Evolutionary conservation across 2,329 filamentous ascomycete genomes (phyloP).

Genomic region (Penicillium sp.): DNA sequence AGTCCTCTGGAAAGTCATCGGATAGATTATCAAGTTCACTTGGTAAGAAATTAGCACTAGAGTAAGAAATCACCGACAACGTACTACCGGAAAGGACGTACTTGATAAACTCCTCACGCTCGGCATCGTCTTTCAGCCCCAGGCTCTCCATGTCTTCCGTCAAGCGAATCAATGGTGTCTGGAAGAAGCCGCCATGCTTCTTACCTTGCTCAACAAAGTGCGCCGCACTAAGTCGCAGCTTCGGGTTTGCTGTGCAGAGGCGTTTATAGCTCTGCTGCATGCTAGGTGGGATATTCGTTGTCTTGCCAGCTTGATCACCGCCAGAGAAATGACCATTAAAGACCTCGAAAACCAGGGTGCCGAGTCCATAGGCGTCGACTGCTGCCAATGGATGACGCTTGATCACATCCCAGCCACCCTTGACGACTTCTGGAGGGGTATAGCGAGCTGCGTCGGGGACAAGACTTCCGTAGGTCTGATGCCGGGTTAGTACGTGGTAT

Average conservation of each 20-base stretch:
- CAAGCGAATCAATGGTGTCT: conserved; percentile 87
- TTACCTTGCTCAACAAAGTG: conserved; percentile 89
- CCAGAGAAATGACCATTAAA: conserved; percentile 84
- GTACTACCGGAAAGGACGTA: conserved; percentile 36
- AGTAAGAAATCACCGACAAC: background rate
- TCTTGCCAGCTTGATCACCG: conserved; percentile 78
- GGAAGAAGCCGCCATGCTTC: conserved; percentile 82
- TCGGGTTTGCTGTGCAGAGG: conserved; percentile 84
- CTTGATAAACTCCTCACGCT: conserved; percentile 83
- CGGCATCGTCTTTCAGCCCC: conserved; percentile 80
- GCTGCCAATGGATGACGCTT: conserved; percentile 80
- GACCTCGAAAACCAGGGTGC: conserved; percentile 80
- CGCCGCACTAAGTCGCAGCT: conserved; percentile 77
- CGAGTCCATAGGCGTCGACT: conserved; percentile 85
- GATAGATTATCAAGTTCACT: conserved; percentile 80
- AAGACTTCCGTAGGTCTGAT: conserved; percentile 78
- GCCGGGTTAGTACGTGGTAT: conserved; percentile 15
- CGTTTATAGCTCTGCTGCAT: conserved; percentile 94
- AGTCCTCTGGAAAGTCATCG: conserved; percentile 95
- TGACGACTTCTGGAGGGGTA: conserved; percentile 81
- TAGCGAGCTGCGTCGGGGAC: conserved; percentile 84
- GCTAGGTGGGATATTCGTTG: conserved; percentile 78
- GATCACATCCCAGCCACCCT: conserved; percentile 86
- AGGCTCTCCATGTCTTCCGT: conserved; percentile 92
- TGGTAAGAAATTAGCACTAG: conserved; percentile 12